Evolutionary conservation across 768 basidiomycete genomes (phyloP), one percentile per base, ranked within the genome.

Genomic region (Serendipita sp.): DNA sequence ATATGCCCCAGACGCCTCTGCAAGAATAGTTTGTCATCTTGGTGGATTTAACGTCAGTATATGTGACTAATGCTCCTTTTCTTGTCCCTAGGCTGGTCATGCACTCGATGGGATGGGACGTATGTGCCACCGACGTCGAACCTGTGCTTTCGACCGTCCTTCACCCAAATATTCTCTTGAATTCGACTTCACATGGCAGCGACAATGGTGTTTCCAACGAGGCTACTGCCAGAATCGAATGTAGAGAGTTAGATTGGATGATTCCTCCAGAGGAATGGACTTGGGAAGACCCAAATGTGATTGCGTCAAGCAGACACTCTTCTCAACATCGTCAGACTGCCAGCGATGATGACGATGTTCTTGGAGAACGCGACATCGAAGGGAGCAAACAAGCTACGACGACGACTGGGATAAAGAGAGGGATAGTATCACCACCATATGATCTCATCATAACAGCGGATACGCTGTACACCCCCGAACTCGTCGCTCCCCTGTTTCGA

Each of bases 381-480:
- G 28, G 34, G 58, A 28, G 42, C 13, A 24, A 43, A 4, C n/a
- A 22, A 3, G 33, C 9, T 11, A 20, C 34, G 34, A 38, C 42
- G 33, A 20, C 34, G n/a, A n/a, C 16, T 20, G 60, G 42, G 16
- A 33, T 51, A 61, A 26, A 33, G 62, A 22, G 45, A 53, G 13
- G 65, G 62, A 17, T 53, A 66, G 44, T 74, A 82, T 14, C 66
- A 17, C 80, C 83, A 5, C 83, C 83, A 0, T 87, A 85, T 74
- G 84, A 90, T 72, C 76, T 91, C 67, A 83, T 96, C 66, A 71
- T 87, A 61, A 82, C 89, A 11, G 84, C 91, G 61, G 92, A 95
- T 72, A 94, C 92, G 0, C 74, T 93, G 42, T 94, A 92, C 71
- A 70, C 76, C 28, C 68, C 76, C 2, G 73, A 78, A 2, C 82